Conservation (phyloP, 331 rosid genomes). For the Erythrophleum ivorense region DNA sequence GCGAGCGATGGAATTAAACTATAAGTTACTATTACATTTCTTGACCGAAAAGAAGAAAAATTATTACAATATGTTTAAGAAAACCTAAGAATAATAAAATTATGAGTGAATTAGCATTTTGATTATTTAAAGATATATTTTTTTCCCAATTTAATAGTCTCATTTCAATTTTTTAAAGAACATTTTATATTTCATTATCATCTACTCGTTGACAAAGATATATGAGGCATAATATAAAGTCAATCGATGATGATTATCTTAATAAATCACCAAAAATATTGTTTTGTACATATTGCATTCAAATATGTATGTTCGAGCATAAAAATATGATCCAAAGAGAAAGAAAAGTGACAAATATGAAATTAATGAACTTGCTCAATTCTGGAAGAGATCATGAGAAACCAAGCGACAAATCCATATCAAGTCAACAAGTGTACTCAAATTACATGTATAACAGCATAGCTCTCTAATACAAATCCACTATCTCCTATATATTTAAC, state of each 20-base stretch:
- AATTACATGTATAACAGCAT: not conserved
- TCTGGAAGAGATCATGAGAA: not conserved
- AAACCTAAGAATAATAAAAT: too few species aligned
- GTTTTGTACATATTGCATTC: not conserved
- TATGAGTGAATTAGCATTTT: too few species aligned
- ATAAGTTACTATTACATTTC: too few species aligned
- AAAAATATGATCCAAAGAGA: not conserved
- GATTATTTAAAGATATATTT: too few species aligned
- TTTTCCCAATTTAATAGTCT: not conserved
- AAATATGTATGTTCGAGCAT: not conserved
- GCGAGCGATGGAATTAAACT: too few species aligned
- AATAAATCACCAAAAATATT: not conserved
- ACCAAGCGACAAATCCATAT: not conserved
- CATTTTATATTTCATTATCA: not conserved
- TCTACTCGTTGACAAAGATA: not conserved
- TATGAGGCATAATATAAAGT: not conserved
- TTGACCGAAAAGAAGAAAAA: too few species aligned
- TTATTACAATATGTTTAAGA: too few species aligned
- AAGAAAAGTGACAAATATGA: not conserved
- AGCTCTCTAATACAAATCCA: not conserved
- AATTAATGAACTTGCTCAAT: not conserved
- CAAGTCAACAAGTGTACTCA: not conserved
- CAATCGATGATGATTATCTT: not conserved
- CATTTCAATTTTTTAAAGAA: not conserved
- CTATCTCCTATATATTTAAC: not conserved